phyloP scores from a whole-genome alignment of 2,329 filamentous ascomycete species.

The Camillea tinctor region DNA sequence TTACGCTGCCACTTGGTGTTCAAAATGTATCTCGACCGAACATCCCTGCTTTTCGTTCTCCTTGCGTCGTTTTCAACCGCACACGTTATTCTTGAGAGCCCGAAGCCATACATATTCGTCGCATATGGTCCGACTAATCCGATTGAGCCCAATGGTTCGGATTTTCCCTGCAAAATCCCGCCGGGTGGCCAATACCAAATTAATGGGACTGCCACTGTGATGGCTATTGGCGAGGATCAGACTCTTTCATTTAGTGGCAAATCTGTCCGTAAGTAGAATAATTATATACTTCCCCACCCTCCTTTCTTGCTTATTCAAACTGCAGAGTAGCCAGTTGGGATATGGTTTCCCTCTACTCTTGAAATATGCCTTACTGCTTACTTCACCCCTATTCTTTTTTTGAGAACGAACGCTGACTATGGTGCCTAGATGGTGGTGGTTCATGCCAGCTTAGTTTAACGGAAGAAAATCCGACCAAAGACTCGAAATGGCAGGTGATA shows the following conservation, averaged over 20 bases:
- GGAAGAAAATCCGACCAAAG: conserved; percentile 55
- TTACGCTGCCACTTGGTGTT: not conserved
- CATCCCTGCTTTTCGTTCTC: not conserved
- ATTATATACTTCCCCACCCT: conserved; percentile 22
- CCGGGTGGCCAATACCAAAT: conserved; percentile 36
- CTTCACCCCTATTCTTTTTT: conserved; percentile 40
- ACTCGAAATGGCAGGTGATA: conserved; percentile 67
- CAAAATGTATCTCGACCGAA: not conserved
- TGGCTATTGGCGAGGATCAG: conserved; percentile 50
- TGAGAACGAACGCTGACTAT: conserved; percentile 56
- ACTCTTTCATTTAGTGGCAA: conserved; percentile 10
- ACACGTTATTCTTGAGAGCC: conserved; percentile 62
- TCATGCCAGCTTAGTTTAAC: conserved; percentile 73
- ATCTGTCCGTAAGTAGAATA: conserved; percentile 7
- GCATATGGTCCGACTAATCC: conserved; percentile 54
- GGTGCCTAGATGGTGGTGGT: conserved; percentile 62
- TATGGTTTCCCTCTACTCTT: too few species aligned
- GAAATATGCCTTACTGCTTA: too few species aligned
- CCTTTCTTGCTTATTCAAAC: conserved; percentile 7
- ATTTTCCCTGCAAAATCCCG: conserved; percentile 70
- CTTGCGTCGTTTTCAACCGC: conserved; percentile 34
- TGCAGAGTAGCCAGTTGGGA: too few species aligned
- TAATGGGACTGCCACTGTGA: conserved; percentile 45
- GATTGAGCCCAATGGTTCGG: conserved; percentile 49
- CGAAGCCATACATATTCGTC: conserved; percentile 49